These are phyloP conservation scores for Barbarea vulgaris DNA, from an alignment of 345 rosid genomes.

Conservation along the genomic window DNA sequence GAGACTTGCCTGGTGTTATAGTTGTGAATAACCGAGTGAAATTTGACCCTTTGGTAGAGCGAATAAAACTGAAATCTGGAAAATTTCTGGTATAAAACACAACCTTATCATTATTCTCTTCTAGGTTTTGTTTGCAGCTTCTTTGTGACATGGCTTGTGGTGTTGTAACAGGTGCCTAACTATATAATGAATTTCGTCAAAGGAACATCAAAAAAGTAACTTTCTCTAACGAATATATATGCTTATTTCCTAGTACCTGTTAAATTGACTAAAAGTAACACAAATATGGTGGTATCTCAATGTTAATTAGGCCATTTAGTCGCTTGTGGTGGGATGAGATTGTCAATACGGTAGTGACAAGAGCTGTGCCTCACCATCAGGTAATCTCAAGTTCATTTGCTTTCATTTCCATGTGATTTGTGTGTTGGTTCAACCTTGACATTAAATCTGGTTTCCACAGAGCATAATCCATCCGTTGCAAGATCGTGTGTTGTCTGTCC, in stretches of 20 bases:
- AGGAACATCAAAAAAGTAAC: constrained; percentile 42
- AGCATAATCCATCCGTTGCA: constrained; percentile 47
- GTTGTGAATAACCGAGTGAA: constrained; percentile 41
- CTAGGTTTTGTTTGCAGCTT: neutral
- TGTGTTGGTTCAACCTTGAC: neutral
- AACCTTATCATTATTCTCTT: neutral
- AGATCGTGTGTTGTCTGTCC: constrained; percentile 49
- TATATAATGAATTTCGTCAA: constrained; percentile 41
- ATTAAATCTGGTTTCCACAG: constrained; percentile 9
- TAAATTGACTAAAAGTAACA: neutral
- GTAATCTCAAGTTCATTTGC: constrained; percentile 4
- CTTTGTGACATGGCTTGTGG: neutral
- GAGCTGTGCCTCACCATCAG: constrained; percentile 51
- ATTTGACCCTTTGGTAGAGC: constrained; percentile 36
- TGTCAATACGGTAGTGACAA: constrained; percentile 46
- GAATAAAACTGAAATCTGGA: constrained; percentile 45
- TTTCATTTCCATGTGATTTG: neutral
- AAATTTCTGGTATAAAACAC: constrained; percentile 38
- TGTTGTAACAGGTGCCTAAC: constrained; percentile 47
- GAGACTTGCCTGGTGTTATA: constrained; percentile 45
- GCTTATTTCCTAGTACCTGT: neutral
- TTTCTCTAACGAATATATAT: constrained; percentile 3
- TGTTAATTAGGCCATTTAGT: constrained; percentile 49
- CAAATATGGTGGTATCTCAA: neutral
- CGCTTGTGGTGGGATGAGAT: constrained; percentile 49